A percentile compares a stretch with the other conserved stretches of the same genome.
phyloP scores from a whole-genome alignment of 768 basidiomycete species.

The Boletus sp. region DNA sequence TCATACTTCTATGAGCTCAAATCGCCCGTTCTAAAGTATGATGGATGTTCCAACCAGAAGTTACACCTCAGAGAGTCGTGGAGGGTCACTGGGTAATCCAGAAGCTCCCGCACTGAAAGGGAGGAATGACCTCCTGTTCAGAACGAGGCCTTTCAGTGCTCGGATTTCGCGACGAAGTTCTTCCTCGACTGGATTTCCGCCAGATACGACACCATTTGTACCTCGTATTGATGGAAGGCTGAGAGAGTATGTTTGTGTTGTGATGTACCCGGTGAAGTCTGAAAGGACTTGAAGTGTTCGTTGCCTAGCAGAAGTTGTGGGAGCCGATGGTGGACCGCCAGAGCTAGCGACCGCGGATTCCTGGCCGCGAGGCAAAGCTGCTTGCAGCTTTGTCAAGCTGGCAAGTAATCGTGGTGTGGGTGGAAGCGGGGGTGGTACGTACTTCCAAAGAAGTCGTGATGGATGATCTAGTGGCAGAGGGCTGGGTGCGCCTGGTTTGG shows the following conservation, averaged over 20 bases:
- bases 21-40: background rate
- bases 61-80: constrained; percentile 1
- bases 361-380: constrained; percentile 22
- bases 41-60: background rate
- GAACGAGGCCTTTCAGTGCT: constrained; percentile 73
- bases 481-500: constrained; percentile 4
- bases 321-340: constrained; percentile 2
- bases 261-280: constrained; percentile 78
- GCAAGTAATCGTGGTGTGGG: constrained; percentile 30
- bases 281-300: constrained; percentile 64
- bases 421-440: constrained; percentile 30
- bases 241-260: constrained; percentile 61
- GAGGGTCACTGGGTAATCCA: constrained; percentile 7
- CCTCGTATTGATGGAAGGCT: constrained; percentile 17
- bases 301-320: constrained; percentile 43
- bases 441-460: constrained; percentile 39
- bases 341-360: constrained; percentile 11
- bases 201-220: constrained; percentile 13
- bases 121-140: constrained; percentile 57
- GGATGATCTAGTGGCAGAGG: constrained; percentile 14
- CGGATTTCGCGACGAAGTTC: constrained; percentile 73
- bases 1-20: background rate
- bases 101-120: constrained; percentile 1
- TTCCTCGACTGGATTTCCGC: constrained; percentile 43
- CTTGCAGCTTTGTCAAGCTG: constrained; percentile 19